Evolutionary conservation across 108 stramenopile species (phyloP).

Genomic region (Skeletonema tropicum): DNA sequence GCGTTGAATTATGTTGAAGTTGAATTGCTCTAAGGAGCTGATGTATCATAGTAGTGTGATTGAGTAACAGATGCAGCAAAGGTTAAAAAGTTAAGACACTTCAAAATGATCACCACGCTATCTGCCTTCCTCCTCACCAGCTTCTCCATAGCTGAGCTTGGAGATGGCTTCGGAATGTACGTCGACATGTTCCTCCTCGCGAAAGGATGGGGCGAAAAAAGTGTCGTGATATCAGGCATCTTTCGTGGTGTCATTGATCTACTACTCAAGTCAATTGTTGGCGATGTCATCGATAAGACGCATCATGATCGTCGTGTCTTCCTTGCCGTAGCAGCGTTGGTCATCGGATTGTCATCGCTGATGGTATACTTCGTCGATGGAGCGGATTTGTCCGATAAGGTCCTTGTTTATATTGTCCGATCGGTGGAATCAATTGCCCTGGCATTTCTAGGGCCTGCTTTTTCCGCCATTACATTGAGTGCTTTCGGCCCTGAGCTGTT

Average conservation of each 20-base stretch:
- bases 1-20: no score
- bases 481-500: constrained; percentile 46
- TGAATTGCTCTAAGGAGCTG: no score
- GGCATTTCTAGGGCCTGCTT: constrained; percentile 37
- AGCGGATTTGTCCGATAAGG: constrained; percentile 11
- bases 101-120: constrained; percentile 2
- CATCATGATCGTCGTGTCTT: constrained; percentile 24
- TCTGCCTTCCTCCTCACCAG: constrained; percentile 8
- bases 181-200: constrained; percentile 41
- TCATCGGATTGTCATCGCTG: constrained; percentile 17
- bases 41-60: background rate
- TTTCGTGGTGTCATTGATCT: constrained; percentile 25
- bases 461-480: constrained; percentile 31
- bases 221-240: constrained; percentile 14
- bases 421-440: constrained; percentile 28
- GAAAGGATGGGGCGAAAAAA: constrained; percentile 34
- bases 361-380: constrained; percentile 32
- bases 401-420: constrained; percentile 33
- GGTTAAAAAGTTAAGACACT: background rate
- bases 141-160: constrained; percentile 19
- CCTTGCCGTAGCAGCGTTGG: constrained; percentile 14
- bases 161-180: constrained; percentile 12
- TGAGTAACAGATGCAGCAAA: background rate
- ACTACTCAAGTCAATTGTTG: constrained; percentile 27
- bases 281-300: constrained; percentile 42